Evolutionary conservation across 2,329 filamentous ascomycete genomes (phyloP).

Genomic region (Trematosphaeria pertusa): DNA sequence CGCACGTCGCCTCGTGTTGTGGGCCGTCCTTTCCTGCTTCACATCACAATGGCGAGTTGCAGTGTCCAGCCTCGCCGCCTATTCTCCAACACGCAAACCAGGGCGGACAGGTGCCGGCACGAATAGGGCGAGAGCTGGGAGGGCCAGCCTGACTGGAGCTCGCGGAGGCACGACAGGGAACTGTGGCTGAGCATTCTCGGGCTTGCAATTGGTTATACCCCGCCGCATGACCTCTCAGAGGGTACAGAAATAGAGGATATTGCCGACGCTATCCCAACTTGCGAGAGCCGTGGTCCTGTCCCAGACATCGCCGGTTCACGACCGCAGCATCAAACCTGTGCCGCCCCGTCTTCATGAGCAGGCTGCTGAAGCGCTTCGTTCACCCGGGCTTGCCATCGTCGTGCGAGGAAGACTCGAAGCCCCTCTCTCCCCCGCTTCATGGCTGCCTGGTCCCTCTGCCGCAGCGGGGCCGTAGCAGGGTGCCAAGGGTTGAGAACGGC

Average conservation of each 20-base stretch:
- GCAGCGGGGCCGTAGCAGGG: background rate
- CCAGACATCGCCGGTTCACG: background rate
- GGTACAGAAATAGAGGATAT: background rate
- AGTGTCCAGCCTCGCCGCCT: background rate
- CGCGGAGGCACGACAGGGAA: background rate
- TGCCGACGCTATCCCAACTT: background rate
- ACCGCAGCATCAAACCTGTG: background rate
- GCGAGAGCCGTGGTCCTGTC: background rate
- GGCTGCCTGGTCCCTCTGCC: background rate
- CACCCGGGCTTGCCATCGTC: background rate
- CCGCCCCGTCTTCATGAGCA: background rate
- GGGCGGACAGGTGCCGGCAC: background rate
- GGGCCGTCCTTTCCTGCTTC: background rate
- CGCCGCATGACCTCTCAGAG: background rate
- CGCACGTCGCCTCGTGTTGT: too few relatives aligned
- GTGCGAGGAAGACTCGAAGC: background rate
- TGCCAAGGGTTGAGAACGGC: background rate
- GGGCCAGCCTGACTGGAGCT: background rate
- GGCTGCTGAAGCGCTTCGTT: background rate
- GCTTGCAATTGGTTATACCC: background rate
- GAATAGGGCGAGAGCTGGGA: background rate
- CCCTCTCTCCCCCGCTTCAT: background rate
- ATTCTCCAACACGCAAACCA: background rate
- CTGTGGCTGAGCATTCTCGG: background rate
- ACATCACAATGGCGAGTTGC: background rate